These are phyloP conservation scores for Ceratobasidium sp. DNA, from an alignment of 1,284 basidiomycete species.

Conservation along the genomic window DNA sequence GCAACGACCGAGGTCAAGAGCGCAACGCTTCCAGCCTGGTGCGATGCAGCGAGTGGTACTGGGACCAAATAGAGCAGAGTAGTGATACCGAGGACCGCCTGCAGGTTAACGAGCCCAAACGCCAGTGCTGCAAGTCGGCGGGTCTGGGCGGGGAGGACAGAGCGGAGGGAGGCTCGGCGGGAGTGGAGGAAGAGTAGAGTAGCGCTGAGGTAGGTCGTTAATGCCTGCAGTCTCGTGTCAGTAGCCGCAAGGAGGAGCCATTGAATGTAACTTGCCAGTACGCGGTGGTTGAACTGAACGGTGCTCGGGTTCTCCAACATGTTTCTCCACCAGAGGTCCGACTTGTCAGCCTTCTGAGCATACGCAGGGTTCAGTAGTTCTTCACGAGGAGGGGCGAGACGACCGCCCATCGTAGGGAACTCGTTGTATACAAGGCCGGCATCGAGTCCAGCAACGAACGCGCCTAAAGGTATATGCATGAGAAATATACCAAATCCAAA, in stretches of 20 bases:
- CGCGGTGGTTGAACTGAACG: slow-evolving; percentile 95
- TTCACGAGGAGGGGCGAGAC: slow-evolving; percentile 80
- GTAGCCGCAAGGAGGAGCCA: slow-evolving; percentile 1
- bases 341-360: slow-evolving; percentile 71
- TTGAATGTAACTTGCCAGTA: slow-evolving; percentile 69
- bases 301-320: slow-evolving; percentile 97
- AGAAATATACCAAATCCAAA: slow-evolving; percentile 39
- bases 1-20: slow-evolving; percentile 89
- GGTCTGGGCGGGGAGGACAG: slow-evolving; percentile 74
- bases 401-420: slow-evolving; percentile 96
- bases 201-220: slow-evolving; percentile 81
- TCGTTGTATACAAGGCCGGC: slow-evolving; percentile 98
- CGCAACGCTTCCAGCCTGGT: slow-evolving; percentile 94
- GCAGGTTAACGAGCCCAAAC: slow-evolving; percentile 85
- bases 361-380: slow-evolving; percentile 88
- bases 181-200: slow-evolving; percentile 70
- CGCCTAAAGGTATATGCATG: slow-evolving; percentile 65
- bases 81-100: slow-evolving; percentile 89
- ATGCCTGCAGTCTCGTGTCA: slow-evolving; percentile 65
- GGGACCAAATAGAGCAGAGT: slow-evolving; percentile 96
- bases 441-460: slow-evolving; percentile 97
- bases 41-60: slow-evolving; percentile 88
- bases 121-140: slow-evolving; percentile 71
- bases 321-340: slow-evolving; percentile 91
- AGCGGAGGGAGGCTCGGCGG: slow-evolving; percentile 64